Conservation (phyloP, 371 early-diverging fungal species). For the Chytridiales sp. region DNA sequence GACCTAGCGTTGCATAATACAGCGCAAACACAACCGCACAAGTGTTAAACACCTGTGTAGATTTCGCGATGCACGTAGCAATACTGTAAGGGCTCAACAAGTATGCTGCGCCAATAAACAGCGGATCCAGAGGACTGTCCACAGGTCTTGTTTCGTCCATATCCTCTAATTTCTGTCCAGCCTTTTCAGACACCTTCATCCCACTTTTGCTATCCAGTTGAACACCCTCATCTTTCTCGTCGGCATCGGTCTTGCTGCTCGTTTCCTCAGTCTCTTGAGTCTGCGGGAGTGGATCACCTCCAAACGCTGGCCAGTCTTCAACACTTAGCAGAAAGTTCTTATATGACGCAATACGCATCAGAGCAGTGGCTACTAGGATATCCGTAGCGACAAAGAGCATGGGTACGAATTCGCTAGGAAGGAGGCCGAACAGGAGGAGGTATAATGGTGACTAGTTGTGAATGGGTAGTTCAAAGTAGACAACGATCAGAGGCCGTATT, state of each 20-base stretch:
- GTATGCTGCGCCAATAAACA: conserved; percentile 50
- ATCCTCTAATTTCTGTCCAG: conserved; percentile 1
- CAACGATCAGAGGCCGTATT: no score
- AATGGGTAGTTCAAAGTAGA: neutral
- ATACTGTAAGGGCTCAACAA: conserved; percentile 83
- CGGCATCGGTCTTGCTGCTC: conserved; percentile 1
- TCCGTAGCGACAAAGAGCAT: conserved; percentile 65
- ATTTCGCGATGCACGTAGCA: conserved; percentile 69
- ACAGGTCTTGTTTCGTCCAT: conserved; percentile 37
- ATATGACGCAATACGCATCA: conserved; percentile 49
- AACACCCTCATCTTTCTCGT: conserved; percentile 17
- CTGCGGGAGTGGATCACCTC: neutral
- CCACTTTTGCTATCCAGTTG: conserved; percentile 3
- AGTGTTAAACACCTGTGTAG: conserved; percentile 74
- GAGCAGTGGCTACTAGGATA: conserved; percentile 58
- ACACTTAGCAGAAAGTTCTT: conserved; percentile 22
- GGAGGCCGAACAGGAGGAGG: conserved; percentile 64
- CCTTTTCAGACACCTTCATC: neutral
- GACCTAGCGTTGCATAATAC: conserved; percentile 65
- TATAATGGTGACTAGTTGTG: conserved; percentile 69
- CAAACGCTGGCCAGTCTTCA: conserved; percentile 40
- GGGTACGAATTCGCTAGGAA: conserved; percentile 54
- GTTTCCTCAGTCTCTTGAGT: no score
- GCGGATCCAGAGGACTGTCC: conserved; percentile 30
- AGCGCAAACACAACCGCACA: conserved; percentile 66